Evolutionary conservation across 2,329 filamentous ascomycete species (phyloP), one percentile per base, ranked within the genome.

Genomic region (Epicoccum sorghinum): DNA sequence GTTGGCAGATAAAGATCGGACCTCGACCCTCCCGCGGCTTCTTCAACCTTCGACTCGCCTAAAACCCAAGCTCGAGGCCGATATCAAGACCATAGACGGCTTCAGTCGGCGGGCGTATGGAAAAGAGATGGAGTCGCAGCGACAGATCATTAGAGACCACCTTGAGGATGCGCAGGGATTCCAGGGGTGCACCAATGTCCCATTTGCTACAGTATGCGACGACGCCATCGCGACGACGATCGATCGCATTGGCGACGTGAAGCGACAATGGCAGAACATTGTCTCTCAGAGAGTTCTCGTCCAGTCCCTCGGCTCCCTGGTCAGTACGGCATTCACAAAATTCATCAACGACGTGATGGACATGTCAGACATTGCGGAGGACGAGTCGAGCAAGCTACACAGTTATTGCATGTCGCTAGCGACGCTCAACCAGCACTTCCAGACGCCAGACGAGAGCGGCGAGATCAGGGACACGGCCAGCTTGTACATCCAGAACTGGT

Each of bases 101-200:
- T 87, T 86, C 59, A 84, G 83, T 38, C 85, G 84, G 66, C 71
- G 82, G 27, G 83, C 84, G 2, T 88, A 88, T 61, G 81, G 82
- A 56, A 81, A 81, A 49, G 86, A 87, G 68, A 86, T 88, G 83
- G 84, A 87, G 49, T 82, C 81, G 2, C 86, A 88, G 61, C 78
- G 84, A 47, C 86, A 83, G 1, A 85, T 88, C 57, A 73, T 88
- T 10, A 78, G 78, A 18, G 86, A 88, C 66, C 75, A 87, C 13
- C 80, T 88, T 4, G 85, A 87, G 61, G 83, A 83, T 22, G 83
- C 84, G 1, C 83, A 86, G 68, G 85, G 85, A 13, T 87, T 88
- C 69, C 75, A 76, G 24, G 80, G 80, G 42, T 87, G 84, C 66
- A 86, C 84, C 4, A 78, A 80, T 29, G 78, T 81, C 27, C 85